Percentiles rank a stretch among this genome's conserved stretches.
Evolutionary conservation across 352 stramenopile species (phyloP).

Genomic region (Phytophthora hibernalis): DNA sequence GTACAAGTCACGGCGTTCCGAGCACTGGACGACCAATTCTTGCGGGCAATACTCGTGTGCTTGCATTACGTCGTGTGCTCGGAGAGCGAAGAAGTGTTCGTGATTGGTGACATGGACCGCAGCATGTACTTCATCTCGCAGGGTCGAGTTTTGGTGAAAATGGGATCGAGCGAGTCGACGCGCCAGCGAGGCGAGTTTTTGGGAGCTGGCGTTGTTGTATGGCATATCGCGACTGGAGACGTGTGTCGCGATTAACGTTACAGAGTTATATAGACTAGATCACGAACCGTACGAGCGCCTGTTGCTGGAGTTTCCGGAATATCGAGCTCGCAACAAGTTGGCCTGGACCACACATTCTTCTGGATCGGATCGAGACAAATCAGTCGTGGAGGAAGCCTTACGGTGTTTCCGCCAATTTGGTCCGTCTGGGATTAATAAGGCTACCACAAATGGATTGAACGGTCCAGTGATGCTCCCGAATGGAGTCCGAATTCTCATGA

Average conservation of each 20-base stretch:
- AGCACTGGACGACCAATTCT: constrained; percentile 61
- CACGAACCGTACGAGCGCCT: constrained; percentile 66
- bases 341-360: constrained; percentile 52
- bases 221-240: constrained; percentile 68
- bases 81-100: constrained; percentile 74
- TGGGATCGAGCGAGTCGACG: constrained; percentile 49
- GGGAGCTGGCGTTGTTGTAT: constrained; percentile 64
- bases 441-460: neutral
- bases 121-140: constrained; percentile 84
- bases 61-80: constrained; percentile 73
- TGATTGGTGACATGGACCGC: constrained; percentile 72
- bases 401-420: constrained; percentile 11
- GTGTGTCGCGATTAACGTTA: constrained; percentile 61
- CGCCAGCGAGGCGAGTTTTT: constrained; percentile 72
- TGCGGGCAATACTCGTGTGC: constrained; percentile 61
- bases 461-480: constrained; percentile 13
- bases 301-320: constrained; percentile 74
- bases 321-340: constrained; percentile 56
- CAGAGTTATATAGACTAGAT: constrained; percentile 76
- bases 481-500: constrained; percentile 1
- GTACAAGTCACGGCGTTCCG: constrained; percentile 61
- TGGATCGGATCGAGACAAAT: constrained; percentile 10
- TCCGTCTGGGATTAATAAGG: neutral
- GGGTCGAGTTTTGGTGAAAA: constrained; percentile 68
- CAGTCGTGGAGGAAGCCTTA: constrained; percentile 22